These are phyloP conservation scores for Fagus sylvatica DNA, from an alignment of 306 rosid genomes.

Conservation along the genomic window DNA sequence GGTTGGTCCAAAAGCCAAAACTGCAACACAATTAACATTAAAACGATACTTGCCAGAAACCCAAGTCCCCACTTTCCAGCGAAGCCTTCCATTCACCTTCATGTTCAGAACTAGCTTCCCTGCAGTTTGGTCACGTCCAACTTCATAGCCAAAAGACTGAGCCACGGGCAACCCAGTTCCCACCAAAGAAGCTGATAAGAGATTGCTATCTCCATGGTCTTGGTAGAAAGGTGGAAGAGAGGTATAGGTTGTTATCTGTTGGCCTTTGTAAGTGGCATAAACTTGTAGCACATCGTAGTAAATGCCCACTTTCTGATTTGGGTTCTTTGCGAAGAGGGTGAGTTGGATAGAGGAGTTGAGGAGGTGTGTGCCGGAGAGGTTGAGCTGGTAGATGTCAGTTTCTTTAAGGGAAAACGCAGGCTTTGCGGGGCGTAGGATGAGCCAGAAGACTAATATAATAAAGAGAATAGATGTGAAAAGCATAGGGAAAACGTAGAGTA, in stretches of 20 bases:
- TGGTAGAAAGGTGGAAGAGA: constrained; percentile 84
- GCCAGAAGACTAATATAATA: constrained; percentile 52
- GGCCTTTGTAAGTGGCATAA: constrained; percentile 71
- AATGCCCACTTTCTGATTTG: constrained; percentile 75
- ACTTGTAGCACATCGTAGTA: constrained; percentile 76
- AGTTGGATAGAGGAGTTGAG: constrained; percentile 85
- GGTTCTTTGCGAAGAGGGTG: constrained; percentile 72
- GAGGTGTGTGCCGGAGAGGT: constrained; percentile 51
- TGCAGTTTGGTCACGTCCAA: constrained; percentile 64
- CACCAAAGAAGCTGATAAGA: constrained; percentile 60
- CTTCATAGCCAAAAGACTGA: constrained; percentile 72
- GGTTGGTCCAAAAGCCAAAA: constrained; percentile 58
- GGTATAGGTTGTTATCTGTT: constrained; percentile 64
- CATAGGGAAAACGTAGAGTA: constrained; percentile 49
- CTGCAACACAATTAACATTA: constrained; percentile 67
- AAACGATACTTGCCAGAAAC: constrained; percentile 81
- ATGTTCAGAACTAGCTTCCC: constrained; percentile 63
- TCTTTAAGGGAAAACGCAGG: constrained; percentile 77
- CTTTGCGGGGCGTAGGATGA: constrained; percentile 70
- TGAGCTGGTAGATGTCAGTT: constrained; percentile 70
- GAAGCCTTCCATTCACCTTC: constrained; percentile 63
- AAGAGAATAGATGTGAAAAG: constrained; percentile 52
- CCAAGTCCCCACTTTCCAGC: constrained; percentile 97
- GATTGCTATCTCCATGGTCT: constrained; percentile 56
- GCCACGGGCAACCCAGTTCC: constrained; percentile 69